These are phyloP conservation scores for Linnemannia schmuckeri DNA, from an alignment of 192 early-diverging fungal species.

Conservation along the genomic window DNA sequence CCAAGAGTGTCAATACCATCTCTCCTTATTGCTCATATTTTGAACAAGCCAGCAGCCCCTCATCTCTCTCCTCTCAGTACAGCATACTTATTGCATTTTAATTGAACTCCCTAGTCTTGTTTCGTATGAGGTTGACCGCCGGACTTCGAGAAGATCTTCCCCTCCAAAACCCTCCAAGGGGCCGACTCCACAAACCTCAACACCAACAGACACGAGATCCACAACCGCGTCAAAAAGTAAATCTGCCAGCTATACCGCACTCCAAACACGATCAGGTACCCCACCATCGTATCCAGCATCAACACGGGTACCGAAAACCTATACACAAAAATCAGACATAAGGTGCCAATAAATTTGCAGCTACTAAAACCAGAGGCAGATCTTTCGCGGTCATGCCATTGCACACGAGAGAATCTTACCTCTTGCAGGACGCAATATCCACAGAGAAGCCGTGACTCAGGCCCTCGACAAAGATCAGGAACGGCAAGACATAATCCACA, in stretches of 20 bases:
- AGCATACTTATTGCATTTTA: neutral
- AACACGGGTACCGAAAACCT: slow-evolving; percentile 54
- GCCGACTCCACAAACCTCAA: slow-evolving; percentile 1
- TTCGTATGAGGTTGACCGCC: neutral
- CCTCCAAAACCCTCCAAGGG: neutral
- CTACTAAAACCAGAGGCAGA: slow-evolving; percentile 43
- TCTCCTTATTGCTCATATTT: too few relatives aligned
- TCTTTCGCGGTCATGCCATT: slow-evolving; percentile 41
- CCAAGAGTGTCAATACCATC: too few relatives aligned
- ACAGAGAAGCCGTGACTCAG: slow-evolving; percentile 41
- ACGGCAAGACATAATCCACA: slow-evolving; percentile 60
- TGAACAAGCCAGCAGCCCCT: too few relatives aligned
- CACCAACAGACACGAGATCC: slow-evolving; percentile 44
- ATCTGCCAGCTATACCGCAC: slow-evolving; percentile 72
- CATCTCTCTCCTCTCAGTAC: neutral
- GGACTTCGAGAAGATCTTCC: neutral
- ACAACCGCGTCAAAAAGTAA: slow-evolving; percentile 65
- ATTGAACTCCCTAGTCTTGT: neutral
- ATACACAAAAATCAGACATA: slow-evolving; percentile 5
- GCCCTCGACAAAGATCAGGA: slow-evolving; percentile 60
- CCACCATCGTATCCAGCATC: slow-evolving; percentile 58
- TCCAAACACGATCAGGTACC: slow-evolving; percentile 68
- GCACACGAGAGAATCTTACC: slow-evolving; percentile 58
- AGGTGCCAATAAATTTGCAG: slow-evolving; percentile 5
- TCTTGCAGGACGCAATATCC: slow-evolving; percentile 63